Conservation (phyloP, 2,329 filamentous ascomycete genomes). For the Fusarium camptoceras region DNA sequence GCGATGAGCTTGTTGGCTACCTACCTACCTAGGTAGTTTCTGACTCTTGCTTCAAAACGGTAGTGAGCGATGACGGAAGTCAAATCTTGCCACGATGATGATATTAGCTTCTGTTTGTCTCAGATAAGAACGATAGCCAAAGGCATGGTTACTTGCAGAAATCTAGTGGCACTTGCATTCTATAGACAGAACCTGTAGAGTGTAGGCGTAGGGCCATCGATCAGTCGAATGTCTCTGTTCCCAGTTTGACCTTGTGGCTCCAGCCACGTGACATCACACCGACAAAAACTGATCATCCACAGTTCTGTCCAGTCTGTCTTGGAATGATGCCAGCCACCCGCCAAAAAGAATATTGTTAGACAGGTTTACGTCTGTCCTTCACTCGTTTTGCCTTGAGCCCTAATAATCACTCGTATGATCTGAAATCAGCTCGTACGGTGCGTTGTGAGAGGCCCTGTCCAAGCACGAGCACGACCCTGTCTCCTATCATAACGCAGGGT, state of each 20-base stretch:
- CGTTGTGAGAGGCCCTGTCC: slow-evolving; percentile 3
- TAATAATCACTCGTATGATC: slow-evolving; percentile 36
- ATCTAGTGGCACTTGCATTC: not conserved
- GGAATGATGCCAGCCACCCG: slow-evolving; percentile 37
- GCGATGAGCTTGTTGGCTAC: slow-evolving; percentile 1
- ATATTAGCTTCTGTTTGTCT: not conserved
- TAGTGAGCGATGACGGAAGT: not conserved
- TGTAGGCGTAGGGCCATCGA: not conserved
- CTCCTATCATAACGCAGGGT: slow-evolving; percentile 25
- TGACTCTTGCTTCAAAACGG: not conserved
- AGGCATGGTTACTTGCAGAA: slow-evolving; percentile 15
- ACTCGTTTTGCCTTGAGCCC: not conserved
- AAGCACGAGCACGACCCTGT: slow-evolving; percentile 1
- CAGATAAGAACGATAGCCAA: not conserved
- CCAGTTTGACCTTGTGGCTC: slow-evolving; percentile 7
- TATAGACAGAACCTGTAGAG: not conserved
- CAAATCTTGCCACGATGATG: slow-evolving; percentile 23
- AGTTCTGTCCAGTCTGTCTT: slow-evolving; percentile 4
- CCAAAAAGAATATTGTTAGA: slow-evolving; percentile 12
- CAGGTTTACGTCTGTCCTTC: slow-evolving; percentile 29
- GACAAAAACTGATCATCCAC: slow-evolving; percentile 40
- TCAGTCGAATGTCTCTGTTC: slow-evolving; percentile 20
- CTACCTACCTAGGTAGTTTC: too few relatives aligned
- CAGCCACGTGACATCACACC: slow-evolving; percentile 48
- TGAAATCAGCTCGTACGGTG: slow-evolving; percentile 32